Evolutionary conservation across 495 filamentous ascomycete genomes (phyloP).

Genomic region (Mycothermus thermophilus): DNA sequence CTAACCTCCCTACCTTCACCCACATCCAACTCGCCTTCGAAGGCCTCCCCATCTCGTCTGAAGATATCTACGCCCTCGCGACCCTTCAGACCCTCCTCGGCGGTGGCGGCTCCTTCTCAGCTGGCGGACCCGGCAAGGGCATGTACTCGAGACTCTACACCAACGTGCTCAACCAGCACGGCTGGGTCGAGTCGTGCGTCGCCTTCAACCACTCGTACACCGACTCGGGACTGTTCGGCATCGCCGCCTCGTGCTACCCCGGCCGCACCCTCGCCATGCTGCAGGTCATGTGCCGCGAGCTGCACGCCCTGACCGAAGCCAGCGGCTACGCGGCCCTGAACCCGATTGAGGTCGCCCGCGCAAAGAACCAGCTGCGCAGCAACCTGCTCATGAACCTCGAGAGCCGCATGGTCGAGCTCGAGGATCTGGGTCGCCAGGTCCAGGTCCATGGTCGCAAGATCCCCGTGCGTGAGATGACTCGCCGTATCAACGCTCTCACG

Average conservation of each 20-base stretch:
- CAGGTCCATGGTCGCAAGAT: conserved; percentile 90
- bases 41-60: conserved; percentile 74
- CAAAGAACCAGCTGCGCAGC: conserved; percentile 92
- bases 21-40: conserved; percentile 95
- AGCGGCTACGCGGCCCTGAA: conserved; percentile 55
- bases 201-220: conserved; percentile 97
- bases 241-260: conserved; percentile 72
- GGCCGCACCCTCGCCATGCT: conserved; percentile 63
- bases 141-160: conserved; percentile 98
- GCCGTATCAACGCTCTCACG: conserved; percentile 67
- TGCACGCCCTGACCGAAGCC: conserved; percentile 62
- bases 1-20: conserved; percentile 65
- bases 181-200: conserved; percentile 89
- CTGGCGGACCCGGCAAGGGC: conserved; percentile 92
- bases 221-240: conserved; percentile 89
- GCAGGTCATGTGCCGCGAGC: conserved; percentile 84
- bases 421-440: conserved; percentile 90
- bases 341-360: conserved; percentile 71
- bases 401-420: conserved; percentile 93
- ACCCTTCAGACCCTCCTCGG: conserved; percentile 95
- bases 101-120: conserved; percentile 93
- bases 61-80: conserved; percentile 90
- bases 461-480: conserved; percentile 84
- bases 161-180: conserved; percentile 92
- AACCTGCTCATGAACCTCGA: conserved; percentile 96